Evolutionary conservation across 345 rosid species (phyloP).

Genomic region (Pistacia atlantica): DNA sequence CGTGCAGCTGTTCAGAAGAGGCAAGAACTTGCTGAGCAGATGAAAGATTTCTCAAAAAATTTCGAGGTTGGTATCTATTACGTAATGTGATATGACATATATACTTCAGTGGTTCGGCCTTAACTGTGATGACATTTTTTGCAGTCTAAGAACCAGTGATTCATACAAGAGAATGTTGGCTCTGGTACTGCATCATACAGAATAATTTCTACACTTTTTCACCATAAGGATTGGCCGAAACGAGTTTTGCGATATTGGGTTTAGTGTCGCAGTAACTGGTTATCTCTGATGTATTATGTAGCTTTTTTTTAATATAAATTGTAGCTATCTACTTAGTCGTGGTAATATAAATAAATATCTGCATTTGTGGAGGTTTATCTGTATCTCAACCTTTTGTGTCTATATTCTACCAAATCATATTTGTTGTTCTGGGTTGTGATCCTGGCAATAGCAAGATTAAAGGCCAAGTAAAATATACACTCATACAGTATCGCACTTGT

Average conservation of each 20-base stretch:
- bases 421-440: too few species aligned
- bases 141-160: conserved; percentile 42
- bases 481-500: too few species aligned
- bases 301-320: neutral
- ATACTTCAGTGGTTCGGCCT: too few species aligned
- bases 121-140: neutral
- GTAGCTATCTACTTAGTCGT: neutral
- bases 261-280: neutral
- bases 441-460: too few species aligned
- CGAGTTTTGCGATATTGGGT: neutral
- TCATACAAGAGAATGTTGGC: neutral
- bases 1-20: conserved; percentile 55
- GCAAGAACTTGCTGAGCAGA: conserved; percentile 57
- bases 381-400: neutral
- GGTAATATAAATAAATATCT: neutral
- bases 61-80: conserved; percentile 31
- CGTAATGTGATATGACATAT: neutral
- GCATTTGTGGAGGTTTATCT: neutral
- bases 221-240: neutral
- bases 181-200: neutral
- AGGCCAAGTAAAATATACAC: too few species aligned
- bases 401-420: too few species aligned
- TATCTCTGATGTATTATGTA: neutral
- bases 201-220: neutral
- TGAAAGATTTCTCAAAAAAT: conserved; percentile 57